Base-by-base conservation (phyloP, 345 rosid species). In the Brassica incana region DNA sequence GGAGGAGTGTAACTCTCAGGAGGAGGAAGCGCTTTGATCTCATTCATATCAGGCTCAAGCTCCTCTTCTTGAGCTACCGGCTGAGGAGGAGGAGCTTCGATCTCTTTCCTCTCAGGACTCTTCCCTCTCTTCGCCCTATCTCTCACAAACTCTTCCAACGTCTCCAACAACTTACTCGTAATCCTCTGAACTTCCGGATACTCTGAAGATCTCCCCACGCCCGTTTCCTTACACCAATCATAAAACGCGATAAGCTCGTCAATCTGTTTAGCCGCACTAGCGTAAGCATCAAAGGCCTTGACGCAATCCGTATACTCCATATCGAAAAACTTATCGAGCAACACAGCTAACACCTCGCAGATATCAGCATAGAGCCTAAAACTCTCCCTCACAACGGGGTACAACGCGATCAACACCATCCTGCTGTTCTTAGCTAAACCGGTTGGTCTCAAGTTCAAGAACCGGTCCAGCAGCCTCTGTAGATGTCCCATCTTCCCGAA, bases 171-270 rank as follows among this genome's bases (percentile, higher is more conserved):
- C 83, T 91, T 91, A 50, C 86, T 86, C 0, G 97, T 91, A 58
- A 95, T 95, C 76, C 88, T 89, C 85, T 93, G 97, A 80, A 95
- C 95, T 58, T 93, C 97, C 0, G 98, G 98, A 62, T 87, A 95
- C 87, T 95, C 98, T 0, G 97, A 89, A 0, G 99, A 93, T 62
- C 99, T 87, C 15, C 95, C 97, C 32, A 93, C 81, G 2, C 99
- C 98, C 0, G 82, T 78, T 12, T 91, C 99, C 81, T 95, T 93
- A 20, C 97, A 91, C 99, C 99, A 95, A 43, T 78, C 80, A 76
- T 91, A 95, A 71, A 95, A 88, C 9, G 64, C 85, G 62, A 87
- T 74, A 18, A 95, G 85, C 86, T 95, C 97, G 83, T 95, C 97
- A 60, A 90, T 91, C 88, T 86, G 86, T 81, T 95, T 95, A 0